Base-by-base conservation (phyloP, 352 stramenopile genomes). In the Pythium grandisporangium region DNA sequence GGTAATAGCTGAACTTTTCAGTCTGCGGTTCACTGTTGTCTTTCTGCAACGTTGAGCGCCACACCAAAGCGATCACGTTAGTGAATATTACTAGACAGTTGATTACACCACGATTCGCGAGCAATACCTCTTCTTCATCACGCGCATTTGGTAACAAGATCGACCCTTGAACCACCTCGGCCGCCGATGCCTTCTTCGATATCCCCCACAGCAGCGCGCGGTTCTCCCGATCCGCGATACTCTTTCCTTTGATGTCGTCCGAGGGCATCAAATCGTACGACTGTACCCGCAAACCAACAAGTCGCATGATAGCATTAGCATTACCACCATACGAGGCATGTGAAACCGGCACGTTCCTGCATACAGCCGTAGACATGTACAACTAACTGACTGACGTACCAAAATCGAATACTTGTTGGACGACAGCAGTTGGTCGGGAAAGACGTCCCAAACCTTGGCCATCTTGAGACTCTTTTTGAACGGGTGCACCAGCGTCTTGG, bases 231-330 rank as follows among this genome's bases (percentile, higher is more conserved):
- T 75, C 71, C n/a, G 58, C 57, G 27, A 88, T 76, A 34, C 51
- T 75, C 51, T 85, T 84, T 48, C 66, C 77, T 29, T 84, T 84
- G 36, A 86, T 51, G 53, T 92, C 79, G 43, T 75, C 70, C 16
- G 79, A 92, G 35, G 79, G 79, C 38, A 92, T 46, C 32, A 92
- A 75, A 66, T 92, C 79, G 54, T 92, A 92, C 40, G 76, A 88
- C 77, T 89, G 38, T 11, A 48, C 37, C n/a, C 20, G 8, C n/a
- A 41, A 37, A 35, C 23, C 30, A 14, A 36, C 25, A 21, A n/a
- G n/a, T n/a, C n/a, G n/a, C n/a, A n/a, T n/a, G n/a, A n/a, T n/a
- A n/a, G n/a, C n/a, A n/a, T n/a, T n/a, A n/a, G n/a, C n/a, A n/a
- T n/a, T n/a, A n/a, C n/a, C n/a, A n/a, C n/a, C n/a, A n/a, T n/a